Evolutionary conservation across 768 basidiomycete genomes (phyloP).

Genomic region (Botryobasidium botryosum): DNA sequence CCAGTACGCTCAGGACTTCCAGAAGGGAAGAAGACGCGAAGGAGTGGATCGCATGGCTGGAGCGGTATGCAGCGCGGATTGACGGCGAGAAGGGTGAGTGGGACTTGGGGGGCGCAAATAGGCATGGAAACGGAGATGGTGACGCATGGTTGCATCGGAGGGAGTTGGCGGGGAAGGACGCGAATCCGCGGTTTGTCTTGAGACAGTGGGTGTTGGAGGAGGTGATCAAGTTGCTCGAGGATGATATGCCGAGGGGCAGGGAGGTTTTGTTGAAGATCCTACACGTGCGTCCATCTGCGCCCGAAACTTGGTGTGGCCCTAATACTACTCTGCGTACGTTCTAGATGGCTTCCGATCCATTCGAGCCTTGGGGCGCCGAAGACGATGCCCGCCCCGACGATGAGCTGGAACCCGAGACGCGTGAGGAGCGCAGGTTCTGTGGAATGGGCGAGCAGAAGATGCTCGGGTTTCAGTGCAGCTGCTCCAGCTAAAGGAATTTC

Average conservation of each 20-base stretch:
- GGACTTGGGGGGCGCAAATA: conserved; percentile 15
- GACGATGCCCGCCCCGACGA: conserved; percentile 32
- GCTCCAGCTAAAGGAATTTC: conserved; percentile 42
- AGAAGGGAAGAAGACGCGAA: conserved; percentile 29
- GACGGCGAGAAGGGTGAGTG: conserved; percentile 34
- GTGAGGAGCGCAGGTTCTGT: conserved; percentile 61
- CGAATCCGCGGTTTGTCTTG: conserved; percentile 83
- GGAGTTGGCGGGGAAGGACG: conserved; percentile 31
- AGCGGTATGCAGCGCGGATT: conserved; percentile 41
- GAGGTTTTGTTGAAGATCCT: not conserved
- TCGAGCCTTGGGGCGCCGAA: conserved; percentile 76
- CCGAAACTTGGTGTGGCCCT: no score
- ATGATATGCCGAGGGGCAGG: conserved; percentile 49
- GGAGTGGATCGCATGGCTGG: conserved; percentile 49
- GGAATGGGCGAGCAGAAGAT: conserved; percentile 55
- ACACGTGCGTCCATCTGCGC: not conserved
- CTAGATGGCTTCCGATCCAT: conserved; percentile 79
- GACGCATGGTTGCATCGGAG: conserved; percentile 30
- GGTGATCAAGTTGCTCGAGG: conserved; percentile 64
- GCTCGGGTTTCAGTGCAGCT: conserved; percentile 88
- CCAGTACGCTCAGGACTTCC: conserved; percentile 20
- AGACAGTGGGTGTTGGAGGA: conserved; percentile 96
- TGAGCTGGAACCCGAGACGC: conserved; percentile 38
- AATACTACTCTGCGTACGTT: no score
- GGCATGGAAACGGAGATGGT: conserved; percentile 9